Base-by-base conservation (phyloP, 169 alveolate species). In the Eimeria necatrix region DNA sequence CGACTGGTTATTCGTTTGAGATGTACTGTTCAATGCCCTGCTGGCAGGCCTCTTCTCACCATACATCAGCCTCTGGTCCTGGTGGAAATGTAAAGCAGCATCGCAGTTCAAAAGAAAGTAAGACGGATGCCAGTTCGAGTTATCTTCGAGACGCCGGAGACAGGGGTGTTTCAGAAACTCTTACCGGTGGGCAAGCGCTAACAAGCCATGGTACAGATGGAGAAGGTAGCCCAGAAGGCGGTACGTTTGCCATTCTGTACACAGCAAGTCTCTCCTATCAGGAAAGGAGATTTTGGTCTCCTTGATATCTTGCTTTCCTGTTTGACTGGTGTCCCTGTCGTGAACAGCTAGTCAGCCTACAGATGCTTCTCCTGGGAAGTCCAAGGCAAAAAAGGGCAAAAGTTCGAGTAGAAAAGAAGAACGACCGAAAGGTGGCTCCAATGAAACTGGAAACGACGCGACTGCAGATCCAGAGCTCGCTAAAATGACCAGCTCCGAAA, bases 11-110 rank as follows among this genome's bases (percentile, higher is more conserved):
- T n/a, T n/a, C 6, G 46, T 41, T 12, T 20, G n/a, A 46, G 48
- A 10, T 76, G 68, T 76, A 12, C 26, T 20, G 6, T 49, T 32
- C 3, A 32, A 32, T 32, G 41, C 41, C 41, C 41, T 32, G 41
- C 41, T 56, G 22, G 22, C 52, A 81, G 90, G 90, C 41, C 41
- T 64, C 32, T 53, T 24, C 90, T 22, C 16, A 68, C 90, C 90
- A 53, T 41, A 48, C 49, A n/a, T 81, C 73, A 51, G 26, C 14
- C 26, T 24, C 14, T 0, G 90, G 74, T 20, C 71, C 18, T 51
- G 68, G 14, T 48, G 88, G 12, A n/a, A 78, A 26, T 76, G 86
- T 26, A 6, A 76, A 76, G 64, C 86, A 48, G 46, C 22, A 20
- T 18, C 64, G 61, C 60, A 76, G 0, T 76, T 12, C 41, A 14